Conservation (phyloP, 352 stramenopile species). For the Pythium sp. region DNA sequence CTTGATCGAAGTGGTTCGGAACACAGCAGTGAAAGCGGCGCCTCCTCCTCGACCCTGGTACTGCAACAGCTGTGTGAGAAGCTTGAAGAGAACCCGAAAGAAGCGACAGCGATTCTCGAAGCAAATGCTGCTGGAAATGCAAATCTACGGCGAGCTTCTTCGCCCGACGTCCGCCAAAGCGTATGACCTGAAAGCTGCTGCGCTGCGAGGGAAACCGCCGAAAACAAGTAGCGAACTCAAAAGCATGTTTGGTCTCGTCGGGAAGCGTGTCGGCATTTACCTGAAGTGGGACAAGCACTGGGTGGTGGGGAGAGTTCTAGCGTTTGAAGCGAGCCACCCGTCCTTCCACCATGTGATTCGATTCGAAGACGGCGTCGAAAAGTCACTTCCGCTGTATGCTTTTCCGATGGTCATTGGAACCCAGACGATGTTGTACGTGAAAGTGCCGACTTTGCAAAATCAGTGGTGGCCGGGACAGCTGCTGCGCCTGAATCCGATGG, state of each 20-base stretch:
- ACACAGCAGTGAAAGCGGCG: conserved; percentile 27
- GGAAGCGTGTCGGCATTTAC: conserved; percentile 64
- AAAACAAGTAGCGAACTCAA: conserved; percentile 43
- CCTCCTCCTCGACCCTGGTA: conserved; percentile 74
- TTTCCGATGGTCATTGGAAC: conserved; percentile 73
- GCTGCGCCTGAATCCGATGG: conserved; percentile 60
- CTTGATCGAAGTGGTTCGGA: conserved; percentile 57
- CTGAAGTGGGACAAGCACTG: conserved; percentile 80
- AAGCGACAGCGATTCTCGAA: conserved; percentile 79
- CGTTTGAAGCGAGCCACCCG: conserved; percentile 51
- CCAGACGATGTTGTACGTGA: conserved; percentile 62
- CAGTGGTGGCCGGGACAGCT: conserved; percentile 77
- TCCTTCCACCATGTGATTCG: conserved; percentile 56
- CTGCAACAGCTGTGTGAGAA: conserved; percentile 56
- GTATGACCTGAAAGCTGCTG: conserved; percentile 39
- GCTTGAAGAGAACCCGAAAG: conserved; percentile 75
- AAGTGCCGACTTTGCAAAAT: conserved; percentile 55
- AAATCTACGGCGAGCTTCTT: conserved; percentile 67
- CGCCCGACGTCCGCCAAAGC: conserved; percentile 65
- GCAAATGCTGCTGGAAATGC: conserved; percentile 85
- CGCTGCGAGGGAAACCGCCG: conserved; percentile 47
- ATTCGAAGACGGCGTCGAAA: conserved; percentile 69
- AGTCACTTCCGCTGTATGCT: conserved; percentile 59
- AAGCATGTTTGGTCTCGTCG: conserved; percentile 57
- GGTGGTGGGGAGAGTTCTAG: conserved; percentile 63